Conservation (phyloP, 78 protist genomes). For the Guillardia theta region DNA sequence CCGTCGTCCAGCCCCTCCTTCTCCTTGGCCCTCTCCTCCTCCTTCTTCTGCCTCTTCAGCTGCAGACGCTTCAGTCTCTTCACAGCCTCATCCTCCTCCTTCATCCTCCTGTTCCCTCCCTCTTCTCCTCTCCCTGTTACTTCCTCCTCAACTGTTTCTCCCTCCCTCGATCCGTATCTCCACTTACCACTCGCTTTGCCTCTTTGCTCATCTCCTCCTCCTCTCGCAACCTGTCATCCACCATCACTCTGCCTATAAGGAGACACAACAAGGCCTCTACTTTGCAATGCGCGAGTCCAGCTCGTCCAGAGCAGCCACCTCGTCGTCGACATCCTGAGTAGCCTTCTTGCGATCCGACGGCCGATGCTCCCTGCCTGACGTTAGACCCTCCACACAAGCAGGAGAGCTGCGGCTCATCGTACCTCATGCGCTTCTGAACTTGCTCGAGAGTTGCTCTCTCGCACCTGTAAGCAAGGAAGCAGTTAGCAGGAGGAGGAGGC, state of each 20-base stretch:
- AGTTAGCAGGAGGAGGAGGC: neutral
- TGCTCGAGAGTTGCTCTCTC: slow-evolving; percentile 7
- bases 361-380: no score
- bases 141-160: neutral
- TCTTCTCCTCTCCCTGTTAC: neutral
- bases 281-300: neutral
- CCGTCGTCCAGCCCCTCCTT: neutral
- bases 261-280: no score
- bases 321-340: neutral
- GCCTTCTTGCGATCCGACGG: neutral
- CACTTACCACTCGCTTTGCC: neutral
- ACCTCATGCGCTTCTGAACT: neutral
- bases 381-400: no score
- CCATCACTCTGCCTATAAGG: no score
- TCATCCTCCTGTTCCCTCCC: no score
- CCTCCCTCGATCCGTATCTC: neutral
- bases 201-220: neutral
- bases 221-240: neutral
- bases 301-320: neutral
- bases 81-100: neutral
- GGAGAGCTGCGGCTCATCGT: neutral
- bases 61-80: neutral
- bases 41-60: neutral
- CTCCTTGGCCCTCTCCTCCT: neutral
- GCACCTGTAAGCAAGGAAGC: neutral